Base-by-base conservation (phyloP, 345 rosid genomes). In the Psidium guajava region DNA sequence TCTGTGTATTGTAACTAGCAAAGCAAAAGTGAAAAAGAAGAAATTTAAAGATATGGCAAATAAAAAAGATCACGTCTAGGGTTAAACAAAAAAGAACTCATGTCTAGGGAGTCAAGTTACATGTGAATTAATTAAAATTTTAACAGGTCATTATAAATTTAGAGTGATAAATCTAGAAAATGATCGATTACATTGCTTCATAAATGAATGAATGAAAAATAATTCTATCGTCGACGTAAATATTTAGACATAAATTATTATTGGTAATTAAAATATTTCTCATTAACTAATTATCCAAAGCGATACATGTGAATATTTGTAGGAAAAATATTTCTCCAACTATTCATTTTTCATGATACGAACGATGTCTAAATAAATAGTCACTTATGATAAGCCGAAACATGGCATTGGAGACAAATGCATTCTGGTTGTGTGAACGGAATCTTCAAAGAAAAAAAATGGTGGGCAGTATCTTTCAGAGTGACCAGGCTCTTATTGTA, bases 1-100 rank as follows among this genome's bases (percentile, higher is more conserved):
- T 1, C 49, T 8, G 49, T 3, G 8, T 2, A 6, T 2, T 47
- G 10, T 8, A 8, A 47, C 6, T 0, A 47, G 49, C 1, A 6
- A 3, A 47, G 10, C 8, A 47, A 47, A 47, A 47, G 10, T 47
- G 0, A 47, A 10, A 47, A 8, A 47, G 49, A 47, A 1, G 10
- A 47, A 2, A 47, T 1, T 47, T 47, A 47, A 47, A 47, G 3
- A 47, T 47, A 47, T 9, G 8, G 10, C 49, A 47, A 10, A 47
- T 47, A 47, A 47, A 47, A n/a, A 47, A 47, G 8, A 47, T 47
- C 49, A 47, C 8, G 49, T 47, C 49, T 47, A 5, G 69, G 25
- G 32, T 42, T 42, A 3, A 6, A 42, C 44, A 47, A 47, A 6
- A 47, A 47, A 42, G 5, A 47, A n/a, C n/a, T 47, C 49, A 47